These are phyloP conservation scores for Phoma sp. DNA, from an alignment of 2,329 filamentous ascomycete genomes.

Conservation along the genomic window DNA sequence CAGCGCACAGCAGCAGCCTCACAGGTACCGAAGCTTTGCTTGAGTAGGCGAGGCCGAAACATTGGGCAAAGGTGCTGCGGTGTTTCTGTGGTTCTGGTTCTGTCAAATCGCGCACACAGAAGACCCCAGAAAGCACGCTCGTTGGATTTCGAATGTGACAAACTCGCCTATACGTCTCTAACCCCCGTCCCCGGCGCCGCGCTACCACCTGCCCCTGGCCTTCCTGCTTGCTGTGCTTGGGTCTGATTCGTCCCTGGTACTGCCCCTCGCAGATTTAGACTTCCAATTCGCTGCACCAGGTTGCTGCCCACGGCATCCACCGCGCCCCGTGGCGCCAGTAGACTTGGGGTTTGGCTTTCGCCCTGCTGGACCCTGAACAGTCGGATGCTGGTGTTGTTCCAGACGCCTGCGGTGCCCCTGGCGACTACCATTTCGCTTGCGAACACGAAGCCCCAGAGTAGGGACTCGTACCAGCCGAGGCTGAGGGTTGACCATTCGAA, in stretches of 20 bases:
- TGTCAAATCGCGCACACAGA: neutral
- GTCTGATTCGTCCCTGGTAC: conserved; percentile 27
- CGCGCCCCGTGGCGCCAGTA: conserved; percentile 85
- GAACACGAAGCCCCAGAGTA: conserved; percentile 94
- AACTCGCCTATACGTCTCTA: conserved; percentile 41
- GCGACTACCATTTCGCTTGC: conserved; percentile 85
- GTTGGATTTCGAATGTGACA: too few relatives aligned
- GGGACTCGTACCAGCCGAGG: conserved; percentile 92
- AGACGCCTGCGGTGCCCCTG: conserved; percentile 87
- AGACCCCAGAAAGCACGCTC: too few relatives aligned
- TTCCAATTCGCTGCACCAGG: conserved; percentile 84
- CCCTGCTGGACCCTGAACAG: conserved; percentile 90
- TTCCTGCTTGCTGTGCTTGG: conserved; percentile 31
- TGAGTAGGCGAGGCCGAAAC: conserved; percentile 13
- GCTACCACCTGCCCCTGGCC: conserved; percentile 23
- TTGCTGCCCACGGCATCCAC: conserved; percentile 93
- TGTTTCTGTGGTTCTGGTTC: too few relatives aligned
- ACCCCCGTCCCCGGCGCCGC: conserved; percentile 30
- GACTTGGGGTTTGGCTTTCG: conserved; percentile 75
- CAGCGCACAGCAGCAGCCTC: conserved; percentile 2
- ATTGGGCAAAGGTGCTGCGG: too few relatives aligned
- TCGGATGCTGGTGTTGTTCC: conserved; percentile 88
- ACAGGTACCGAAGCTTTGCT: neutral
- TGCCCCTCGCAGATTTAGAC: conserved; percentile 69
- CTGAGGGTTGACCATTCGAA: conserved; percentile 94